Conservation (phyloP, 164 flowering plant species). For the Stephania cephalantha region DNA sequence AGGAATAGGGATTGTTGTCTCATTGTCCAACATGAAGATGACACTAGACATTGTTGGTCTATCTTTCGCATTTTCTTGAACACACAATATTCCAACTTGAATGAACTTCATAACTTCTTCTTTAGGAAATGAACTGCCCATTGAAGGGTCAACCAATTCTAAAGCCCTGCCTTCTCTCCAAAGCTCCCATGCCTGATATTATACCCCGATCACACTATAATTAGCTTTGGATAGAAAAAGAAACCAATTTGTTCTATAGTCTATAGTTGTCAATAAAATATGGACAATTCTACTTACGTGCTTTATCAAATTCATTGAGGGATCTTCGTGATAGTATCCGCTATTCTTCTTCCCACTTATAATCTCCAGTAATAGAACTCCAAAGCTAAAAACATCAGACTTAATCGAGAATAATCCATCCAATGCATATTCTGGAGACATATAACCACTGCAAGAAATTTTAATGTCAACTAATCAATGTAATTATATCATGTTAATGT, state of each 20-base stretch:
- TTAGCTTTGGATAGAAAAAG: background rate
- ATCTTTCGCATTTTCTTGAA: slow-evolving; percentile 13
- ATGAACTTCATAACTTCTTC: slow-evolving; percentile 4
- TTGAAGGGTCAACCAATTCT: slow-evolving; percentile 3
- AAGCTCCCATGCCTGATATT: slow-evolving; percentile 7
- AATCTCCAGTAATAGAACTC: slow-evolving; percentile 57
- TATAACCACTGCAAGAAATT: slow-evolving; percentile 46
- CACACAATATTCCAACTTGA: slow-evolving; percentile 10
- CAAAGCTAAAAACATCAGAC: slow-evolving; percentile 69
- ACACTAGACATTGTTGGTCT: slow-evolving; percentile 6
- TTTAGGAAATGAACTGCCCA: slow-evolving; percentile 4
- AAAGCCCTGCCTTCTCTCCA: slow-evolving; percentile 9
- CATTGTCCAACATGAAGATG: slow-evolving; percentile 1
- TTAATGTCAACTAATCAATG: no score
- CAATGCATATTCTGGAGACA: slow-evolving; percentile 75
- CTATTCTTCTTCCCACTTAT: slow-evolving; percentile 52
- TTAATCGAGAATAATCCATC: slow-evolving; percentile 53
- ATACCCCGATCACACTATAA: background rate
- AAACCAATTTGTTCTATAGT: background rate
- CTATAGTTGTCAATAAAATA: background rate
- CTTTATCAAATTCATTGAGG: slow-evolving; percentile 45
- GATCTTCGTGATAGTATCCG: slow-evolving; percentile 35
- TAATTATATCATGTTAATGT: no score
- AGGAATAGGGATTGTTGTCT: background rate
- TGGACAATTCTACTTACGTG: slow-evolving; percentile 34